phyloP scores from a whole-genome alignment of 2,329 filamentous ascomycete genomes.

The Diplocarpon mali region DNA sequence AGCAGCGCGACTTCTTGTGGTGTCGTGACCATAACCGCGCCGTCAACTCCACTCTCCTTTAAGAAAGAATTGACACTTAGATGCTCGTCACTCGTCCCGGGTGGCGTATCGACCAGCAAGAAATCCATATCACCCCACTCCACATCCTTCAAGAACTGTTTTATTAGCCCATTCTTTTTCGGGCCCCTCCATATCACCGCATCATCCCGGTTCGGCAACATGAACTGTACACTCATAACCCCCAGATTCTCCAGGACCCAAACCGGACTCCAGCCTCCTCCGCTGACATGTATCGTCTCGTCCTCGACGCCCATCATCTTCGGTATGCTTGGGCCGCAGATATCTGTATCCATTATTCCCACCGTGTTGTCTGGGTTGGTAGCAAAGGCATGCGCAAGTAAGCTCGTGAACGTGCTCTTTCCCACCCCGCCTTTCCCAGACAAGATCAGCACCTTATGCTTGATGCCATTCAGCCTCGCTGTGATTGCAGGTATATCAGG shows the following conservation, averaged over 20 bases:
- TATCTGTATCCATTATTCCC: constrained; percentile 96
- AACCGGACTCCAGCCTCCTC: constrained; percentile 84
- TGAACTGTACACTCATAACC: constrained; percentile 97
- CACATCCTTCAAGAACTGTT: constrained; percentile 95
- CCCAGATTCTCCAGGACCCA: constrained; percentile 91
- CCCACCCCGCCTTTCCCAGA: constrained; percentile 95
- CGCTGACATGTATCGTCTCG: constrained; percentile 87
- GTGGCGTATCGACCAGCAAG: constrained; percentile 86
- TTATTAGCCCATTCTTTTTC: constrained; percentile 98
- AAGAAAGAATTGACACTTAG: constrained; percentile 86
- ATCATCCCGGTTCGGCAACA: constrained; percentile 87
- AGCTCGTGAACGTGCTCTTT: constrained; percentile 85
- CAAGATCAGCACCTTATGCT: constrained; percentile 83
- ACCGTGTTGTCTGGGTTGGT: constrained; percentile 67
- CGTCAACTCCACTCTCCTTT: constrained; percentile 84
- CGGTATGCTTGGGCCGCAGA: constrained; percentile 89
- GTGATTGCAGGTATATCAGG: constrained; percentile 87
- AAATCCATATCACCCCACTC: constrained; percentile 96
- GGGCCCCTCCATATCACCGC: constrained; percentile 95
- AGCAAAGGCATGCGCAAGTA: constrained; percentile 84
- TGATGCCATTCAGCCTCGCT: constrained; percentile 66
- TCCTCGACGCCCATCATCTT: constrained; percentile 98
- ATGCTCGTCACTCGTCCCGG: constrained; percentile 92
- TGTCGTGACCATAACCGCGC: constrained; percentile 85
- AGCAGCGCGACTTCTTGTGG: constrained; percentile 88